Evolutionary conservation across 2,329 filamentous ascomycete genomes (phyloP).

Genomic region (Aureobasidium zeae): DNA sequence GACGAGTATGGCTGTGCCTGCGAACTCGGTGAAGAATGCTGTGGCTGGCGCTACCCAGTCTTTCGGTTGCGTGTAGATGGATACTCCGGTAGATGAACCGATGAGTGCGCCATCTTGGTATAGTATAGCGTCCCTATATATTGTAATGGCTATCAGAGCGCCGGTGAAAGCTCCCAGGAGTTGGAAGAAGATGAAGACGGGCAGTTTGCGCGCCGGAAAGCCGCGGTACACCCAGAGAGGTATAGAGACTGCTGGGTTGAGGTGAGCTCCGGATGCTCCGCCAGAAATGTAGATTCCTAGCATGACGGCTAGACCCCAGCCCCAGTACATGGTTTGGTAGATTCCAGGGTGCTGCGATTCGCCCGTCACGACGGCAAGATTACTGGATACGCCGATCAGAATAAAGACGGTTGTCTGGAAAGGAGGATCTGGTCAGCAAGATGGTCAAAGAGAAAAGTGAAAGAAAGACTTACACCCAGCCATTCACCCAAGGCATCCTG

Average conservation of each 20-base stretch:
- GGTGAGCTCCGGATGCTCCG: conserved; percentile 39
- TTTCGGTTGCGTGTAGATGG: conserved; percentile 25
- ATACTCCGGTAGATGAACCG: conserved; percentile 20
- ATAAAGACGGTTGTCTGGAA: conserved; percentile 29
- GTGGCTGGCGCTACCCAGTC: conserved; percentile 25
- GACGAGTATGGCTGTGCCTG: conserved; percentile 29
- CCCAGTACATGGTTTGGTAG: conserved; percentile 23
- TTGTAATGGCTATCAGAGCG: conserved; percentile 37
- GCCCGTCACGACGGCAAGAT: conserved; percentile 35
- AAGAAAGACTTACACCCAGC: conserved; percentile 30
- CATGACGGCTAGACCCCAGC: conserved; percentile 49
- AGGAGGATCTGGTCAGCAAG: neutral
- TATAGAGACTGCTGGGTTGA: conserved; percentile 41
- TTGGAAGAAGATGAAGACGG: conserved; percentile 44
- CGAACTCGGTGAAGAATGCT: conserved; percentile 39
- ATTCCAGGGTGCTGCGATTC: conserved; percentile 18
- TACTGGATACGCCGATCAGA: conserved; percentile 21
- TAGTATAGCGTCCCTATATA: conserved; percentile 34
- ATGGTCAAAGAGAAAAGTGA: neutral
- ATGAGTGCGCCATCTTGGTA: conserved; percentile 32
- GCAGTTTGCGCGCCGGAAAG: conserved; percentile 44
- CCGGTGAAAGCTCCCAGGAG: conserved; percentile 45
- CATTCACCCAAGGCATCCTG: conserved; percentile 56
- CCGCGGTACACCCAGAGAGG: conserved; percentile 39
- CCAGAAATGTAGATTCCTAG: conserved; percentile 35